phyloP scores from a whole-genome alignment of 805 yeast species.

The Phaffomyces opuntiae region DNA sequence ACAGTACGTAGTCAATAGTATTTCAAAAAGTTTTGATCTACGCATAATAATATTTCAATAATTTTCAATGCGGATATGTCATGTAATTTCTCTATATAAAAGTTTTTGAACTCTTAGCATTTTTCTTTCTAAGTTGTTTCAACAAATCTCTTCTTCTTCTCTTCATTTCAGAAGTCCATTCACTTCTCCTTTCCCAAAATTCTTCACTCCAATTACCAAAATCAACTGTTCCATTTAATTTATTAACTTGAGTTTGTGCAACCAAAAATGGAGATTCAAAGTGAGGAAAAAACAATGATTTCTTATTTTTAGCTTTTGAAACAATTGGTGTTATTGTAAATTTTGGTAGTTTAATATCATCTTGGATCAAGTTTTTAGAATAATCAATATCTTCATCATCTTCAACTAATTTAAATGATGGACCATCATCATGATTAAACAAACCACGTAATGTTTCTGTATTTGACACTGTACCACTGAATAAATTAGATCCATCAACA shows the following conservation, averaged over 20 bases:
- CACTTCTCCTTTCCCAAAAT: conserved; percentile 82
- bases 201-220: conserved; percentile 56
- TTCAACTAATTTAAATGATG: conserved; percentile 36
- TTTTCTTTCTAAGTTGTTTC: conserved; percentile 46
- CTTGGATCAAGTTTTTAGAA: conserved; percentile 20
- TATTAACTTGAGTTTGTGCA: conserved; percentile 75
- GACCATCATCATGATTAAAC: conserved; percentile 39
- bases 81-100: conserved; percentile 10
- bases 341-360: conserved; percentile 20
- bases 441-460: conserved; percentile 60
- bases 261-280: conserved; percentile 77
- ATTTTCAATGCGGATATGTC: neutral
- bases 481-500: conserved; percentile 7
- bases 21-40: too few species aligned
- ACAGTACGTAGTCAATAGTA: too few species aligned
- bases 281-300: conserved; percentile 76
- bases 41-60: too few species aligned
- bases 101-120: conserved; percentile 20
- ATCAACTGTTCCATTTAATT: conserved; percentile 31
- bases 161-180: conserved; percentile 68
- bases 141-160: conserved; percentile 67
- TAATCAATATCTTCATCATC: conserved; percentile 42
- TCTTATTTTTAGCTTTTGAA: conserved; percentile 27
- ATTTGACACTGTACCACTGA: conserved; percentile 29
- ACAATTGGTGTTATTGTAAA: conserved; percentile 12